Evolutionary conservation across 163 green algal species (phyloP).

Genomic region (Coccomyxa subellipsoidea): DNA sequence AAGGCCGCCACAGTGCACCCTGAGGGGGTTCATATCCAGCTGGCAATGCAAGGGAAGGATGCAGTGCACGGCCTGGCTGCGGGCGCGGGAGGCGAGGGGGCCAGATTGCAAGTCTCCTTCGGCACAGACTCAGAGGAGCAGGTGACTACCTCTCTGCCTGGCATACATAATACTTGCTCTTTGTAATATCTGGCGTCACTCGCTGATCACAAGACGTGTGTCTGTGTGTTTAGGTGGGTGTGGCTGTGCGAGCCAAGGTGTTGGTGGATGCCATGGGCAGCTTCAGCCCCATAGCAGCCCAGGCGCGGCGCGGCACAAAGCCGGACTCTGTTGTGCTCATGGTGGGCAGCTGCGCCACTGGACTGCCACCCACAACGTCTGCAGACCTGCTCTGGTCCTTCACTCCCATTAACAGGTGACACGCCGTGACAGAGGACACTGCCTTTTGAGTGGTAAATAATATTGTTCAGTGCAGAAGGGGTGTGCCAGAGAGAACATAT

Average conservation of each 20-base stretch:
- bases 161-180: too few relatives aligned
- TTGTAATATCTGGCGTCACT: not conserved
- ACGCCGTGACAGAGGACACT: not conserved
- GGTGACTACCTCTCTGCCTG: not conserved
- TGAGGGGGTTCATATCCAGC: constrained; percentile 12
- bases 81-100: not conserved
- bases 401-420: constrained; percentile 20
- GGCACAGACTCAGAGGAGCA: not conserved
- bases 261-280: constrained; percentile 29
- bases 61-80: not conserved
- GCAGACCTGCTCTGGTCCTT: constrained; percentile 33
- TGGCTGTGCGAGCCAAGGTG: not conserved
- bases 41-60: not conserved
- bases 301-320: constrained; percentile 11
- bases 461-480: too few relatives aligned
- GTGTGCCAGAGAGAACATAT: not conserved
- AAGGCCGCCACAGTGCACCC: constrained; percentile 19
- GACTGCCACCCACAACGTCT: constrained; percentile 9
- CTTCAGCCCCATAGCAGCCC: constrained; percentile 27
- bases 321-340: constrained; percentile 29
- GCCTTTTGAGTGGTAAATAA: too few relatives aligned
- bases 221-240: not conserved
- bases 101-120: not conserved
- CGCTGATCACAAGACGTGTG: not conserved
- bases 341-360: constrained; percentile 23